phyloP scores from a whole-genome alignment of 2,329 filamentous ascomycete species.

The Fusarium subtropicale region DNA sequence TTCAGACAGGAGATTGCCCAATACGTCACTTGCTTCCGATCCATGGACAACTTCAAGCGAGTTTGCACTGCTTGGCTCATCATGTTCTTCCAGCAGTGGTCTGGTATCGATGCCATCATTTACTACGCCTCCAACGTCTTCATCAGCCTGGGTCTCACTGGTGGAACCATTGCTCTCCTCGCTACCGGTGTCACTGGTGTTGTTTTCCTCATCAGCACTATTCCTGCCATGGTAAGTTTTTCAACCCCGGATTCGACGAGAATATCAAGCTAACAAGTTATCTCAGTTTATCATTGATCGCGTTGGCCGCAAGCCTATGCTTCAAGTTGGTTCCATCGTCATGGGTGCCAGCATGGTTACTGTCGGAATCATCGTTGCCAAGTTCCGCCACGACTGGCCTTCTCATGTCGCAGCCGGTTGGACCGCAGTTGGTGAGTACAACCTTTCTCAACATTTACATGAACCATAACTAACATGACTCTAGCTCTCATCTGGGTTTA shows the following conservation, averaged over 20 bases:
- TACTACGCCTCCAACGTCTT: slow-evolving; percentile 69
- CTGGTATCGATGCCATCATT: slow-evolving; percentile 52
- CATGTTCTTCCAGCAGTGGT: slow-evolving; percentile 69
- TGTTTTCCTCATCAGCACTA: slow-evolving; percentile 66
- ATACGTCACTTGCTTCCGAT: slow-evolving; percentile 53
- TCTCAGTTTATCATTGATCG: slow-evolving; percentile 52
- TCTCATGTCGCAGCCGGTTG: slow-evolving; percentile 53
- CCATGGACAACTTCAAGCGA: slow-evolving; percentile 67
- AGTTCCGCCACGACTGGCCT: slow-evolving; percentile 43
- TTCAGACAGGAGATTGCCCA: slow-evolving; percentile 61
- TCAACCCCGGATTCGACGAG: accelerated
- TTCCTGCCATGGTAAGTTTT: slow-evolving; percentile 48
- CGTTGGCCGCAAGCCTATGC: slow-evolving; percentile 56
- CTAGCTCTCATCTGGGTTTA: slow-evolving; percentile 57
- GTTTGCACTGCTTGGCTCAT: slow-evolving; percentile 72
- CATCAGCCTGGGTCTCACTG: slow-evolving; percentile 69
- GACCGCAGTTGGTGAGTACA: slow-evolving; percentile 48
- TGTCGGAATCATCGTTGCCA: slow-evolving; percentile 37
- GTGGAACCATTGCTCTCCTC: slow-evolving; percentile 69
- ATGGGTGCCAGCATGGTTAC: slow-evolving; percentile 48
- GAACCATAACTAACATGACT: accelerated
- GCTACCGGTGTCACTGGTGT: slow-evolving; percentile 79
- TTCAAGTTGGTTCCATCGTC: slow-evolving; percentile 53
- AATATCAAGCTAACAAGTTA: not conserved
- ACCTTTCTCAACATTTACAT: accelerated